phyloP scores from a whole-genome alignment of 2,329 filamentous ascomycete species.

The Phaeosphaeria sp. region DNA sequence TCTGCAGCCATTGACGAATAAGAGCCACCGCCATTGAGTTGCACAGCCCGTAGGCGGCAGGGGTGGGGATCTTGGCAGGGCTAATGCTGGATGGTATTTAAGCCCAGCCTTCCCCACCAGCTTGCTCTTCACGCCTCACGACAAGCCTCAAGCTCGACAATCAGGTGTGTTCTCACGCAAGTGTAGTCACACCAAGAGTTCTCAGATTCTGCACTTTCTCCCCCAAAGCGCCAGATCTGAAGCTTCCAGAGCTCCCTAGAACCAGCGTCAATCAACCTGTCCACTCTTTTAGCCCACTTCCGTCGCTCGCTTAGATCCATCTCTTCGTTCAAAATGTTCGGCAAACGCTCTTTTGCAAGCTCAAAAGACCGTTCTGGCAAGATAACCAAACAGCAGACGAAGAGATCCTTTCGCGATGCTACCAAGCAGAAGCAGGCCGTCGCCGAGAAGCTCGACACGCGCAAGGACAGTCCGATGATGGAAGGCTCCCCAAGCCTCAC shows the following conservation, averaged over 20 bases:
- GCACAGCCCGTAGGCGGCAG: constrained; percentile 42
- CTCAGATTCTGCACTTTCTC: constrained; percentile 45
- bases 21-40: constrained; percentile 13
- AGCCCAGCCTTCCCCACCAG: constrained; percentile 36
- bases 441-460: constrained; percentile 69
- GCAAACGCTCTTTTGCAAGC: constrained; percentile 79
- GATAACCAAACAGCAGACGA: constrained; percentile 73
- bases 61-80: constrained; percentile 35
- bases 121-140: constrained; percentile 44
- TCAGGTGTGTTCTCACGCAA: constrained; percentile 44
- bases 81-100: constrained; percentile 27
- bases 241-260: constrained; percentile 61
- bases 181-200: constrained; percentile 49
- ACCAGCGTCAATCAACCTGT: constrained; percentile 58
- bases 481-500: constrained; percentile 61
- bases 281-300: constrained; percentile 57
- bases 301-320: constrained; percentile 48
- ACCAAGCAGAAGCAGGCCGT: constrained; percentile 70
- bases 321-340: constrained; percentile 73
- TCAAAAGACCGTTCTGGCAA: constrained; percentile 88
- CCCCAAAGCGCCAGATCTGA: constrained; percentile 46
- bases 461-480: constrained; percentile 65
- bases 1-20: constrained; percentile 37
- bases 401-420: constrained; percentile 78
- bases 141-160: constrained; percentile 50